Conservation (phyloP, 768 basidiomycete genomes). For the Flagelloscypha sp. region DNA sequence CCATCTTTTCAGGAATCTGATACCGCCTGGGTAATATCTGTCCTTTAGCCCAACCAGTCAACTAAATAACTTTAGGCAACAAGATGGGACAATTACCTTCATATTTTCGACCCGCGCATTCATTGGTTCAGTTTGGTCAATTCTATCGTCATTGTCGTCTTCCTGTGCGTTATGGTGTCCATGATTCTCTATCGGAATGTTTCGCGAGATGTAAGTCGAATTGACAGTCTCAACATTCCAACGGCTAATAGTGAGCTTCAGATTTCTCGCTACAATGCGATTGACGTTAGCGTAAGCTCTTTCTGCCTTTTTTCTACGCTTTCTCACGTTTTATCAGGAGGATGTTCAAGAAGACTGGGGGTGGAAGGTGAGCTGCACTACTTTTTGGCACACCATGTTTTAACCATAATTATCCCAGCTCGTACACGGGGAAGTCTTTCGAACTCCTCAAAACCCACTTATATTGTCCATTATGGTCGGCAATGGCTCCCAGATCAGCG, state of each 20-base stretch:
- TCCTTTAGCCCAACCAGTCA: conserved; percentile 1
- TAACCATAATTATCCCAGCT: too few species aligned
- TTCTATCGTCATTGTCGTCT: conserved; percentile 82
- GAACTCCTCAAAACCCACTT: conserved; percentile 71
- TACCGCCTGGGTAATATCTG: conserved; percentile 60
- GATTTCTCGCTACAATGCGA: conserved; percentile 91
- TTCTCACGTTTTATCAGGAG: conserved; percentile 40
- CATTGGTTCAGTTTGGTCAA: conserved; percentile 97
- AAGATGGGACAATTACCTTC: conserved; percentile 94
- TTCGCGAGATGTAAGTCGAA: conserved; percentile 66
- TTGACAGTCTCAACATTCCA: conserved; percentile 11
- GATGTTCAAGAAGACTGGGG: conserved; percentile 98
- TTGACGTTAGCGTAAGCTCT: conserved; percentile 71
- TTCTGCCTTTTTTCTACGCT: background rate
- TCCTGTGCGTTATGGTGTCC: conserved; percentile 89
- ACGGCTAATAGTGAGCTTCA: too few species aligned
- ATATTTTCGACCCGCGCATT: conserved; percentile 87
- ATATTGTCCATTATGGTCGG: conserved; percentile 81
- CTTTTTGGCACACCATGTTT: too few species aligned
- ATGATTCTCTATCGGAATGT: conserved; percentile 85
- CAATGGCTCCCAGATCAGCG: conserved; percentile 77
- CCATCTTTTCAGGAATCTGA: conserved; percentile 57
- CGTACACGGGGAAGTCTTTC: conserved; percentile 93
- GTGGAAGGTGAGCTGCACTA: too few species aligned
- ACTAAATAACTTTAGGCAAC: conserved; percentile 55